Base-by-base conservation (phyloP, 208 protist genomes). In the Acanthamoeba quina region DNA sequence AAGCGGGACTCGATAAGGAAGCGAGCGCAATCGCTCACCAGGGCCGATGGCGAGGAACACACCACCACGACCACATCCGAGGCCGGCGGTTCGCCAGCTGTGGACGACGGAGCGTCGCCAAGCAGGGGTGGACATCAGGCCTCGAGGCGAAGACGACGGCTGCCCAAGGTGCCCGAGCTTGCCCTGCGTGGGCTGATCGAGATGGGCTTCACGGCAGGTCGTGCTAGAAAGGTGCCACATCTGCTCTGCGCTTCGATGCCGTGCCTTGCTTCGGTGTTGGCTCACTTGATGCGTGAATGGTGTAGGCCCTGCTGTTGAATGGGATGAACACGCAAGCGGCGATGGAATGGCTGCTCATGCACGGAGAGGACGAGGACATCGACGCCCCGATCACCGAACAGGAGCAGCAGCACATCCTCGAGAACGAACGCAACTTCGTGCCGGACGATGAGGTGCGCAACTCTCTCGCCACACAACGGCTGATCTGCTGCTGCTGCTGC, bases 341-440 rank as follows among this genome's bases (percentile, higher is more conserved):
- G 7, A 92, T 92, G 86, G 86, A 92, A 24, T 92, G 86, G 86
- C 64, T 92, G 41, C 64, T 92, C 44, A 76, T 92, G 4, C 86
- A 92, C 44, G 86, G 86, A 5, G 86, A 76, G n/a, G 86, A 76
- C 64, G 62, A 76, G 10, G 86, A 76, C 86, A 76, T 92, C 58
- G 86, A 92, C 41, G 56, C 86, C 13, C 86, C 86, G 15, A 26
- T 92, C 21, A 92, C 86, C 19, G 86, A 44, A 49, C 54, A 7
- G 17, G 11, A 92, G 44, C 41, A 19, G 26, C 56, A 56, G 29
- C 34, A 41, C 17, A 44, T 76, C n/a, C 34, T 52, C 13, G 64
- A 52, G 58, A 31, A 49, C 15, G 62, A 72, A 26, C 86, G 86
- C 34, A 54, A 44, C 41, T 92, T 92, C 37, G 66, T 47, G 47